Evolutionary conservation across 257 asterid species (phyloP).

Genomic region (Solanum chmielewskii): DNA sequence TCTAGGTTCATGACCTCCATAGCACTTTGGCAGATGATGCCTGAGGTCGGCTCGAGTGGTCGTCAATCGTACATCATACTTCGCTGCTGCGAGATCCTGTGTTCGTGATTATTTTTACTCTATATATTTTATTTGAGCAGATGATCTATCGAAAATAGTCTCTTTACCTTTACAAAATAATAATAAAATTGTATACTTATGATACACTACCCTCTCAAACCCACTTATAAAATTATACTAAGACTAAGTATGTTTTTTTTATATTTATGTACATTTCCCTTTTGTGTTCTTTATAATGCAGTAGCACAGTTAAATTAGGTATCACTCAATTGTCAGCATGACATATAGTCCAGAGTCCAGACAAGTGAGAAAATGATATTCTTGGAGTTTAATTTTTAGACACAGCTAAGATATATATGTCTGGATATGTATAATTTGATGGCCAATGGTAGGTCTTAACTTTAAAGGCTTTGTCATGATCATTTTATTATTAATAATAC

Average conservation of each 20-base stretch:
- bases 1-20: conserved; percentile 9
- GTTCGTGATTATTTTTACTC: no score
- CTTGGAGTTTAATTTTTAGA: not conserved
- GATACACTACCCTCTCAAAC: not conserved
- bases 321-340: not conserved
- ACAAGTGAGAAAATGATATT: not conserved
- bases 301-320: not conserved
- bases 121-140: not conserved
- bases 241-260: no score
- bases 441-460: not conserved
- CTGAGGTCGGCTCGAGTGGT: conserved; percentile 31
- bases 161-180: not conserved
- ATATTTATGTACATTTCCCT: not conserved
- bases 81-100: no score
- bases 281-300: not conserved
- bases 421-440: not conserved
- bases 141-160: not conserved
- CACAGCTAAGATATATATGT: not conserved
- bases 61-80: not conserved
- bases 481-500: not conserved
- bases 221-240: not conserved
- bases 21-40: conserved; percentile 15
- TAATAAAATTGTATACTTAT: no score
- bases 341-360: not conserved
- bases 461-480: not conserved